Conservation (phyloP, 2,329 filamentous ascomycete genomes). For the Fusarium agapanthi region DNA sequence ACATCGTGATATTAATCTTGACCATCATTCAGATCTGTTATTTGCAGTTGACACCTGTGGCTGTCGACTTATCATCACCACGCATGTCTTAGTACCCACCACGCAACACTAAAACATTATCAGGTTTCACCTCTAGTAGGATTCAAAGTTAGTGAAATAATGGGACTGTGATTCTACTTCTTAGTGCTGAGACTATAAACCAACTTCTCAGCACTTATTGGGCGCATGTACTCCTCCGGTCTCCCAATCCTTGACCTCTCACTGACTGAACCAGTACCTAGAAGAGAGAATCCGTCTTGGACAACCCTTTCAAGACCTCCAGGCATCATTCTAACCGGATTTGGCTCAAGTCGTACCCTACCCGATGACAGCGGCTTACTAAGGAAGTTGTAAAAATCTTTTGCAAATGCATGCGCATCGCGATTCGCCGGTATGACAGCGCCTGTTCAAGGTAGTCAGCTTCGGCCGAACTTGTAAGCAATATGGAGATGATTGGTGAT, state of each 20-base stretch:
- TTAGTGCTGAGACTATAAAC: too few relatives aligned
- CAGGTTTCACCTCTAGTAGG: too few relatives aligned
- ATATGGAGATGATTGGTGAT: fast-evolving
- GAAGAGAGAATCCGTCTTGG: slow-evolving; percentile 29
- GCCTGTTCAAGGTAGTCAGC: neutral
- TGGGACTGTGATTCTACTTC: too few relatives aligned
- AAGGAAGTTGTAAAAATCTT: slow-evolving; percentile 49
- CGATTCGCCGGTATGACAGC: slow-evolving; percentile 21
- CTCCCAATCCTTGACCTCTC: slow-evolving; percentile 29
- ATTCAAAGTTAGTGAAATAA: too few relatives aligned
- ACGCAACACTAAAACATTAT: too few relatives aligned
- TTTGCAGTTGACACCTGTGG: too few relatives aligned
- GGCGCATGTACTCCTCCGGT: slow-evolving; percentile 47
- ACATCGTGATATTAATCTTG: too few relatives aligned
- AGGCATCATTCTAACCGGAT: slow-evolving; percentile 45
- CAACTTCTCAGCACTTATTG: slow-evolving; percentile 52
- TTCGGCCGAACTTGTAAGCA: fast-evolving
- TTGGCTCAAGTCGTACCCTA: slow-evolving; percentile 37
- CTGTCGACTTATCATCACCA: too few relatives aligned
- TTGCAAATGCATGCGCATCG: slow-evolving; percentile 44
- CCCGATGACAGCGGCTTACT: slow-evolving; percentile 1
- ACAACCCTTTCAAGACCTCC: slow-evolving; percentile 33
- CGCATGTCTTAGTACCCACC: too few relatives aligned
- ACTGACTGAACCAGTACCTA: slow-evolving; percentile 38
- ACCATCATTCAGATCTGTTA: too few relatives aligned